A percentile compares a stretch with the other conserved stretches of the same genome.
Conservation (phyloP, 1,139 yeast species). For the Scheffersomyces quercinus region DNA sequence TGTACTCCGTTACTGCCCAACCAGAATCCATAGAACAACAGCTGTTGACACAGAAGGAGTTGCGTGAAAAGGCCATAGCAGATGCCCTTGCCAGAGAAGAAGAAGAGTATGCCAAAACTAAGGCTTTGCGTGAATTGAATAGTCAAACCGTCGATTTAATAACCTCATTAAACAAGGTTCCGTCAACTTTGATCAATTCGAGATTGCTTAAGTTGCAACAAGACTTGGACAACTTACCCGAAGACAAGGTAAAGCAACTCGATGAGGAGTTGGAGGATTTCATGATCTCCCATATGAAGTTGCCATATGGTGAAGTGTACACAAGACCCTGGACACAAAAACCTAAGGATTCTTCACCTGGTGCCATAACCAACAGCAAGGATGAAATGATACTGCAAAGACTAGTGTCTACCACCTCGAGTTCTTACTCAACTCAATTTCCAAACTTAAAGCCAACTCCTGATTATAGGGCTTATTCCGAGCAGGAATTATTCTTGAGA, state of each 20-base stretch:
- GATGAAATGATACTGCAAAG: slow-evolving; percentile 13
- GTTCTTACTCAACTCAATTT: slow-evolving; percentile 30
- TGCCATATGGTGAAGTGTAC: slow-evolving; percentile 31
- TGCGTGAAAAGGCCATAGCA: slow-evolving; percentile 44
- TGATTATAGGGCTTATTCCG: slow-evolving; percentile 55
- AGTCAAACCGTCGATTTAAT: slow-evolving; percentile 28
- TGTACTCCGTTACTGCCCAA: no score
- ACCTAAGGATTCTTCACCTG: slow-evolving; percentile 2
- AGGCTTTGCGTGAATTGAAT: slow-evolving; percentile 39
- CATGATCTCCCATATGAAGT: slow-evolving; percentile 33
- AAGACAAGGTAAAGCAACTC: slow-evolving; percentile 38
- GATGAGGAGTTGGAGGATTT: slow-evolving; percentile 47
- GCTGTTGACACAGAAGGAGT: slow-evolving; percentile 26
- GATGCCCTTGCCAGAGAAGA: slow-evolving; percentile 49
- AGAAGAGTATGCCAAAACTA: slow-evolving; percentile 38
- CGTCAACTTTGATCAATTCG: slow-evolving; percentile 29
- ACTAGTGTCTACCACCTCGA: slow-evolving; percentile 33
- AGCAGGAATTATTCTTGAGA: slow-evolving; percentile 76
- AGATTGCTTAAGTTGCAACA: slow-evolving; percentile 33
- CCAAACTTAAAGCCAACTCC: slow-evolving; percentile 47
- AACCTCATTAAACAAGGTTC: slow-evolving; percentile 36
- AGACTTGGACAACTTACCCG: slow-evolving; percentile 30
- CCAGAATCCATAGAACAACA: slow-evolving; percentile 1
- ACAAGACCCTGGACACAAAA: slow-evolving; percentile 39
- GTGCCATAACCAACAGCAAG: slow-evolving; percentile 1